Evolutionary conservation across 78 protist genomes (phyloP).

Genomic region (Speleostelium caveatum): DNA sequence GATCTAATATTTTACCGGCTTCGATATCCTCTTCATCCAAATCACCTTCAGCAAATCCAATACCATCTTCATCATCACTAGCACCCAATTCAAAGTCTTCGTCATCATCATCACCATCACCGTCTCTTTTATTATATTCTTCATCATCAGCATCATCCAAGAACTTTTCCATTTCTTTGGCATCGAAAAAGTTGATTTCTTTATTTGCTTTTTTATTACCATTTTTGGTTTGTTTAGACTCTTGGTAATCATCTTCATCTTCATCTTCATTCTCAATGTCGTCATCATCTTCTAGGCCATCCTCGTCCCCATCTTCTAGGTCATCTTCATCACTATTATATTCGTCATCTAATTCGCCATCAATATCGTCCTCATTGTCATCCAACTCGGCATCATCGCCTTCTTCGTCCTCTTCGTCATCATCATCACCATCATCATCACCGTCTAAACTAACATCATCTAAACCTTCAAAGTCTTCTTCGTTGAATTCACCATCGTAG

Average conservation of each 20-base stretch:
- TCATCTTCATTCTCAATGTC: constrained; percentile 29
- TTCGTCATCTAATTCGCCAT: background rate
- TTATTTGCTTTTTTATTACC: too few relatives aligned
- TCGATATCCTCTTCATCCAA: constrained; percentile 35
- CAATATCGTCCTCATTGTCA: background rate
- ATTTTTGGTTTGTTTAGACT: background rate
- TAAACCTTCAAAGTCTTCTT: too few relatives aligned
- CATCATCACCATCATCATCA: background rate
- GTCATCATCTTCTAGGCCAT: constrained; percentile 12
- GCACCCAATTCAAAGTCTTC: constrained; percentile 55
- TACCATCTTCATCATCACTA: constrained; percentile 58
- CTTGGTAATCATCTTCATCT: constrained; percentile 28
- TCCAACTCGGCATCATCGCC: constrained; percentile 10
- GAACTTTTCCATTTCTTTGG: constrained; percentile 56
- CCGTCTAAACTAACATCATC: background rate
- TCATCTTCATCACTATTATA: constrained; percentile 5
- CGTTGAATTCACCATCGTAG: too few relatives aligned
- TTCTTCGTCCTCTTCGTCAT: background rate
- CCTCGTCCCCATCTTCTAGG: constrained; percentile 20
- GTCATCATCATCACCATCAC: constrained; percentile 48
- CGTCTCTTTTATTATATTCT: constrained; percentile 65
- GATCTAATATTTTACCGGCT: constrained; percentile 30
- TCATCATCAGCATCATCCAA: constrained; percentile 75
- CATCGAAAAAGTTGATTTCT: constrained; percentile 46
- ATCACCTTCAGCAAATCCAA: constrained; percentile 64